These are phyloP conservation scores for Canavalia gladiata DNA, from an alignment of 306 rosid genomes.

Conservation along the genomic window DNA sequence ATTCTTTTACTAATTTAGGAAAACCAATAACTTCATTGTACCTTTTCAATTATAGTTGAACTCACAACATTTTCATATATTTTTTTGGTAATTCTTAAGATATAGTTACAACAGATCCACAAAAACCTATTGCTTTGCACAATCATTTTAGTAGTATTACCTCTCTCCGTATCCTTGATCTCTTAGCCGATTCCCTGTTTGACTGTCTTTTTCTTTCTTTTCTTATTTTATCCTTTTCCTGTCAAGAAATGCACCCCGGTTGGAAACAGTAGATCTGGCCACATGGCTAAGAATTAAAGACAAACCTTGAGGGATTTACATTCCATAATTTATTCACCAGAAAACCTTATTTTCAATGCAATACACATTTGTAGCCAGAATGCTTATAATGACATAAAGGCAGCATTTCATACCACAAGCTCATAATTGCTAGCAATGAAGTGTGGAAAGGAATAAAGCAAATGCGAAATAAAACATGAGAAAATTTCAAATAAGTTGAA, in stretches of 20 bases:
- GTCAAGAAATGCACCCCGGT: constrained; percentile 40
- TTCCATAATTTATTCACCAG: constrained; percentile 26
- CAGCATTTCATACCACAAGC: constrained; percentile 4
- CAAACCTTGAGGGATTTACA: constrained; percentile 15
- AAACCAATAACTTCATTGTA: constrained; percentile 12
- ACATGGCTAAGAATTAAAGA: constrained; percentile 20
- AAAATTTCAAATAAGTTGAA: constrained; percentile 8
- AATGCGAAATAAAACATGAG: not conserved
- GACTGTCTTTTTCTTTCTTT: constrained; percentile 67
- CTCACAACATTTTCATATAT: constrained; percentile 17
- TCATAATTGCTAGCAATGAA: constrained; percentile 15
- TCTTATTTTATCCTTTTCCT: constrained; percentile 61
- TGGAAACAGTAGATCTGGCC: constrained; percentile 14
- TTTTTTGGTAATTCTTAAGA: constrained; percentile 19
- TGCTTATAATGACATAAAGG: constrained; percentile 7
- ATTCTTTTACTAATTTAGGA: not conserved
- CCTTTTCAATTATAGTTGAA: constrained; percentile 17
- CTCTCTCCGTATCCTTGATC: constrained; percentile 68
- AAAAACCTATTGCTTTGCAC: not conserved
- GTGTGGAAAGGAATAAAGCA: constrained; percentile 2
- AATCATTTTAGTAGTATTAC: constrained; percentile 46
- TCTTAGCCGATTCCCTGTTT: constrained; percentile 71
- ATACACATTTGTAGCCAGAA: constrained; percentile 20
- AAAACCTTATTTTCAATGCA: constrained; percentile 20
- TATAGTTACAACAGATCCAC: constrained; percentile 11